phyloP scores from a whole-genome alignment of 148 eudicot species.

The Nyssa sinensis region DNA sequence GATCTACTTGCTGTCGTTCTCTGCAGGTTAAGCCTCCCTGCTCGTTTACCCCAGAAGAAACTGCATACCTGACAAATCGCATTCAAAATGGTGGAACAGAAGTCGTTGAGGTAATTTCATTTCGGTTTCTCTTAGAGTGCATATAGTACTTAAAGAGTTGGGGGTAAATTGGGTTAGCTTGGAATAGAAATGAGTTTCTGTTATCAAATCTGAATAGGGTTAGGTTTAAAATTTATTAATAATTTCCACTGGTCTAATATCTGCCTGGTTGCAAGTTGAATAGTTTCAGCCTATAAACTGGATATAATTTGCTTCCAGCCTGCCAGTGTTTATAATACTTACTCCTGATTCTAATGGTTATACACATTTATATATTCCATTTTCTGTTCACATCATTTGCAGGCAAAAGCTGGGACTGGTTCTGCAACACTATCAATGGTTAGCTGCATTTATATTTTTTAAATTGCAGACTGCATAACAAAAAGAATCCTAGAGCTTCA shows the following conservation, averaged over 20 bases:
- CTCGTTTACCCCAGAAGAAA: conserved; percentile 75
- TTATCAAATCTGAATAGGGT: neutral
- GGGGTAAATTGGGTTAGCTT: neutral
- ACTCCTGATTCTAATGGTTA: no score
- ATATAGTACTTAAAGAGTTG: neutral
- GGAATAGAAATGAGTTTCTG: neutral
- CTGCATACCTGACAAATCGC: conserved; percentile 72
- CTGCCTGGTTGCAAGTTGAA: neutral
- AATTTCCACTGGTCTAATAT: neutral
- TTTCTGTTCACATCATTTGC: conserved; percentile 20
- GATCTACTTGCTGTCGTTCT: neutral
- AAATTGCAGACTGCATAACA: neutral
- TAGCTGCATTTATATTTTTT: conserved; percentile 18
- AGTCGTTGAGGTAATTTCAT: conserved; percentile 79
- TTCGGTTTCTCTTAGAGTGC: neutral
- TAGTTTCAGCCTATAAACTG: no score
- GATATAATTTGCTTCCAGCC: neutral
- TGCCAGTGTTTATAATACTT: no score
- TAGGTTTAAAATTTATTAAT: neutral
- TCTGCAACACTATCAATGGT: conserved; percentile 98
- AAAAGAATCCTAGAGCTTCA: neutral
- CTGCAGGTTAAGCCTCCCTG: conserved; percentile 90
- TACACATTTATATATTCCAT: no score
- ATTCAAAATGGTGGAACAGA: conserved; percentile 99
- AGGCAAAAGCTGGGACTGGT: conserved; percentile 99